These are phyloP conservation scores for Cucurbita pepo DNA, from an alignment of 306 rosid species.

Conservation along the genomic window DNA sequence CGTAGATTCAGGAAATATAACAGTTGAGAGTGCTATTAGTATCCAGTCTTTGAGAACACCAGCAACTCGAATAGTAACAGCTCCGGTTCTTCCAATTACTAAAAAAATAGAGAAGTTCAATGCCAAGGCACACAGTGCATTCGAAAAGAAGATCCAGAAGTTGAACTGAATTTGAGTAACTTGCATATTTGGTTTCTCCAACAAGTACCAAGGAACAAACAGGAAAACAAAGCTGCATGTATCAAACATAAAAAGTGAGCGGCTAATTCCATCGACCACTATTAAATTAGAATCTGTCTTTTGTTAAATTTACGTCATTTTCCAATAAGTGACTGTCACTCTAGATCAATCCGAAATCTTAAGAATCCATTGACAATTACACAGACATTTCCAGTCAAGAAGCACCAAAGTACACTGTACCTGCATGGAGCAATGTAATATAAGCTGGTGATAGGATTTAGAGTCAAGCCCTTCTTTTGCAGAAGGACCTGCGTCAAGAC, in stretches of 20 bases:
- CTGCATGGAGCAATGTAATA: slow-evolving; percentile 99
- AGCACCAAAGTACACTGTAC: slow-evolving; percentile 20
- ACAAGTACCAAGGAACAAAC: slow-evolving; percentile 73
- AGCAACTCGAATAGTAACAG: slow-evolving; percentile 85
- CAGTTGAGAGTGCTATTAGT: slow-evolving; percentile 84
- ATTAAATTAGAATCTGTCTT: neutral
- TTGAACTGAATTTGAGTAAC: slow-evolving; percentile 79
- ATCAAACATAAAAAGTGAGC: slow-evolving; percentile 6
- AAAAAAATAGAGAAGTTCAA: slow-evolving; percentile 91
- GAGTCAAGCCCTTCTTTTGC: slow-evolving; percentile 81
- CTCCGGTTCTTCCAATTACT: slow-evolving; percentile 93
- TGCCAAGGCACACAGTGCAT: slow-evolving; percentile 85
- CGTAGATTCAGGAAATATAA: slow-evolving; percentile 80
- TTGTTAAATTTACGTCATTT: neutral
- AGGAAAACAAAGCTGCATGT: slow-evolving; percentile 76
- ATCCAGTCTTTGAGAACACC: slow-evolving; percentile 98
- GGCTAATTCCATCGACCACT: neutral
- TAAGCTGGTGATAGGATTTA: slow-evolving; percentile 86
- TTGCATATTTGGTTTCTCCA: slow-evolving; percentile 81
- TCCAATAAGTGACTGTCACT: neutral
- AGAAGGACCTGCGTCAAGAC: slow-evolving; percentile 95
- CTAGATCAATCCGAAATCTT: neutral
- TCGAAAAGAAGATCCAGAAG: slow-evolving; percentile 85
- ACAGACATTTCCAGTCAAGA: neutral
- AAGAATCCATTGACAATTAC: neutral